A percentile compares a stretch with the other conserved stretches of the same genome.
Evolutionary conservation across 2,329 filamentous ascomycete genomes (phyloP).

Genomic region (Graphilbum ipis-grandicollis): DNA sequence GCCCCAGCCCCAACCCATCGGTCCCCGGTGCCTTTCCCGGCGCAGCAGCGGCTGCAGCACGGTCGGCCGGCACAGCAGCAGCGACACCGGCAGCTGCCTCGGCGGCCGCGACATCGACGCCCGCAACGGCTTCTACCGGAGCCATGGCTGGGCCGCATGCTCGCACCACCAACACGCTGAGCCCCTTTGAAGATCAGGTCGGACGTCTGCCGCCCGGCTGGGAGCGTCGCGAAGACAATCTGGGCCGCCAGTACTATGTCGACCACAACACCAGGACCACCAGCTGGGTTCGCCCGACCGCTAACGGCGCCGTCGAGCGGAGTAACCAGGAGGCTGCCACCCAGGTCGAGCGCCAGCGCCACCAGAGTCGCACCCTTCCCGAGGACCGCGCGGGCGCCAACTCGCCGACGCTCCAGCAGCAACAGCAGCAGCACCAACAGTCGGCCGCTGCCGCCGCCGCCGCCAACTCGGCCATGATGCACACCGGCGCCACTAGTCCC

Average conservation of each 20-base stretch:
- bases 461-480: conserved; percentile 70
- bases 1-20: conserved; percentile 13
- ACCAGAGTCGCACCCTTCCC: conserved; percentile 88
- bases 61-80: background rate
- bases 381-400: conserved; percentile 89
- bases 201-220: conserved; percentile 83
- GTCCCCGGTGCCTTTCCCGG: background rate
- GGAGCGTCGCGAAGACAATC: conserved; percentile 89
- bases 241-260: conserved; percentile 93
- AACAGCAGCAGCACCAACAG: conserved; percentile 29
- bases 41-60: background rate
- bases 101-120: background rate
- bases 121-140: background rate
- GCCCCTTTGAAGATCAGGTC: conserved; percentile 92
- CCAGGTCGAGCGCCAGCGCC: conserved; percentile 78
- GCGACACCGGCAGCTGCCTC: too few species aligned
- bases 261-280: conserved; percentile 95
- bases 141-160: conserved; percentile 11
- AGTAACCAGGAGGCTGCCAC: conserved; percentile 77
- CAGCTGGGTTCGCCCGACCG: conserved; percentile 83
- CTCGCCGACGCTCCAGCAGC: conserved; percentile 59
- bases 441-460: conserved; percentile 22
- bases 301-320: conserved; percentile 60
- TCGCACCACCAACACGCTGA: conserved; percentile 43
- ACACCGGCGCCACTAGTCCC: conserved; percentile 84